Conservation (phyloP, 495 filamentous ascomycete species). For the Clohesyomyces aquaticus region DNA sequence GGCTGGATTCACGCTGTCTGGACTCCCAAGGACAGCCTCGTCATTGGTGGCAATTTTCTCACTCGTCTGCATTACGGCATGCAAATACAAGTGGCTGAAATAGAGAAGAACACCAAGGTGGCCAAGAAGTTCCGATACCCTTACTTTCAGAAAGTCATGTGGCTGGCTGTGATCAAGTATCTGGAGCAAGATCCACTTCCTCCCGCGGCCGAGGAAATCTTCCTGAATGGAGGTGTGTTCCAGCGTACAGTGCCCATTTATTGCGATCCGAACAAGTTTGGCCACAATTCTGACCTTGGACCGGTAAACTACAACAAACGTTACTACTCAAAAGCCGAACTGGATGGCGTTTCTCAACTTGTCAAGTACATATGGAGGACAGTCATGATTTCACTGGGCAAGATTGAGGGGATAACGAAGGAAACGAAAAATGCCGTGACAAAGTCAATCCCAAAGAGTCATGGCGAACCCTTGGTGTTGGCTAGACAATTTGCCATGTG, state of each 20-base stretch:
- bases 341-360: slow-evolving; percentile 68
- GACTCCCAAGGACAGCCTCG: slow-evolving; percentile 75
- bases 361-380: slow-evolving; percentile 68
- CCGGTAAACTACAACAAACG: slow-evolving; percentile 60
- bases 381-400: slow-evolving; percentile 67
- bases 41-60: slow-evolving; percentile 78
- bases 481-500: slow-evolving; percentile 69
- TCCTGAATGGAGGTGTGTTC: slow-evolving; percentile 62
- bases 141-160: slow-evolving; percentile 75
- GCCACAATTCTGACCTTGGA: slow-evolving; percentile 53
- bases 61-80: slow-evolving; percentile 71
- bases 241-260: slow-evolving; percentile 60
- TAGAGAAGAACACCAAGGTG: slow-evolving; percentile 75
- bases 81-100: slow-evolving; percentile 71
- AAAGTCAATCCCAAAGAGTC: slow-evolving; percentile 66
- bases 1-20: slow-evolving; percentile 84
- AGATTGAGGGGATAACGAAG: slow-evolving; percentile 61
- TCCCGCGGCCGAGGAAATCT: slow-evolving; percentile 56
- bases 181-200: slow-evolving; percentile 70
- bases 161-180: slow-evolving; percentile 71
- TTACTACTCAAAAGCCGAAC: slow-evolving; percentile 69
- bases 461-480: slow-evolving; percentile 64
- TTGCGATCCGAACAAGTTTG: slow-evolving; percentile 61
- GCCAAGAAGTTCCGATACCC: slow-evolving; percentile 72
- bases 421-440: slow-evolving; percentile 63